phyloP scores from a whole-genome alignment of 495 filamentous ascomycete species.

The Rusavskia elegans region DNA sequence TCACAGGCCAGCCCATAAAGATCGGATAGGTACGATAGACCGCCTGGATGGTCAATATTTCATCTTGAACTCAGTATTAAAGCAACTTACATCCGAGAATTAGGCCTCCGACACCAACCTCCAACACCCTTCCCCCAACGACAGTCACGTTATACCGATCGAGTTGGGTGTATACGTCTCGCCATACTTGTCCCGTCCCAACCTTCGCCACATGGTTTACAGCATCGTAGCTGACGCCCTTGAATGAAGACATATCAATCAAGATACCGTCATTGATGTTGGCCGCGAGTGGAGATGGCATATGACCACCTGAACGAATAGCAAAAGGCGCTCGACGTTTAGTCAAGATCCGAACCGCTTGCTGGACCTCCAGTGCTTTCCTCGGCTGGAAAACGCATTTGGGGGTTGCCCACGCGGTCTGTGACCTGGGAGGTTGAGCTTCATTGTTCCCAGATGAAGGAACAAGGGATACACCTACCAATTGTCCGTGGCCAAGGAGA shows the following conservation, averaged over 20 bases:
- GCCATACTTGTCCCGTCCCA: constrained; percentile 22
- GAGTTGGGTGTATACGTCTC: constrained; percentile 18
- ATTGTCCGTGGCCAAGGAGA: constrained; percentile 2
- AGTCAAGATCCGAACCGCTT: constrained; percentile 16
- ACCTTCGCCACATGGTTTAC: constrained; percentile 8
- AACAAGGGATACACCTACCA: background rate
- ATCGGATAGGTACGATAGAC: constrained; percentile 23
- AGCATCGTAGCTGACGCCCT: constrained; percentile 9
- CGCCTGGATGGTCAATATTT: constrained; percentile 8
- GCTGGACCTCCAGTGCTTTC: constrained; percentile 17
- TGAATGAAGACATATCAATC: constrained; percentile 11
- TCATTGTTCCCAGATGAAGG: background rate
- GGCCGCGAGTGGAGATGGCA: constrained; percentile 5
- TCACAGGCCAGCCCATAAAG: constrained; percentile 26
- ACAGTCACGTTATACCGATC: constrained; percentile 20
- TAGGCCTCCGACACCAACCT: constrained; percentile 26
- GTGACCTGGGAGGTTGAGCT: constrained; percentile 12
- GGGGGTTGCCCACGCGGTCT: constrained; percentile 18
- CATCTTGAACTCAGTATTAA: background rate
- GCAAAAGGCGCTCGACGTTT: constrained; percentile 18
- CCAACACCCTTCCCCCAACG: constrained; percentile 19
- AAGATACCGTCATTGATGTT: constrained; percentile 8
- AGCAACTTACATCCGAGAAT: constrained; percentile 26
- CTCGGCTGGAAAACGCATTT: constrained; percentile 22
- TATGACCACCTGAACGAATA: constrained; percentile 34